Evolutionary conservation across 2,329 filamentous ascomycete species (phyloP), one percentile per base, ranked within the genome.

Genomic region (Catunica adiposa): DNA sequence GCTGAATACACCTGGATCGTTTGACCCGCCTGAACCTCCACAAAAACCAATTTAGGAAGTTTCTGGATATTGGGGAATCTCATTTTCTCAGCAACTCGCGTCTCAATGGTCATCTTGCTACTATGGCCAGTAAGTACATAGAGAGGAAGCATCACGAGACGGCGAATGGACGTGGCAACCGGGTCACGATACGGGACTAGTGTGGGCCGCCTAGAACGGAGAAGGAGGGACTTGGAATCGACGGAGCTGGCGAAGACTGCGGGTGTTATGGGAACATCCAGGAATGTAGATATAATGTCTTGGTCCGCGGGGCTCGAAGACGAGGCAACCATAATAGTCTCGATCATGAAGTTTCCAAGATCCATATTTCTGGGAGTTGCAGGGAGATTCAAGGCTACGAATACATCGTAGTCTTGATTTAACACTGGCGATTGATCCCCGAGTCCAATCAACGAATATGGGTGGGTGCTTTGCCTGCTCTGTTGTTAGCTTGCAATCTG

Each of bases 291-390:
- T n/a, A 48, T 26, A 7, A 42, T 31, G 9, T 38, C 44, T 15
- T 29, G 23, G 11, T 23, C 47, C 9, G 54, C 37, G 2, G 34
- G 42, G 8, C 38, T 34, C 14, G 53, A 44, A 11, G 37, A 22
- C 9, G 42, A 47, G 14, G 56, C 47, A 9, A 53, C 7, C 23
- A 54, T 29, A 11, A 55, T 77, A 15, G 95, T 71, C 50, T 86
- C 83, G 17, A 97, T 72, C 92, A 98, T 98, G 73, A 96, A 97
- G 70, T 97, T 97, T 26, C 92, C 92, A 14, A 78, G 77, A 1
- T 77, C 77, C 22, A 85, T 69, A 63, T 98, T 98, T 1, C 75
- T 69, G 0, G 80, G 81, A 1, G 87, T 92, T 42, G 83, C 81
- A 17, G 92, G 92, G 60, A 98, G 73, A 2, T 78, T 76, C 31